These are phyloP conservation scores for Vitis hybrid DNA, from an alignment of 177 flowering plant species.

Conservation along the genomic window DNA sequence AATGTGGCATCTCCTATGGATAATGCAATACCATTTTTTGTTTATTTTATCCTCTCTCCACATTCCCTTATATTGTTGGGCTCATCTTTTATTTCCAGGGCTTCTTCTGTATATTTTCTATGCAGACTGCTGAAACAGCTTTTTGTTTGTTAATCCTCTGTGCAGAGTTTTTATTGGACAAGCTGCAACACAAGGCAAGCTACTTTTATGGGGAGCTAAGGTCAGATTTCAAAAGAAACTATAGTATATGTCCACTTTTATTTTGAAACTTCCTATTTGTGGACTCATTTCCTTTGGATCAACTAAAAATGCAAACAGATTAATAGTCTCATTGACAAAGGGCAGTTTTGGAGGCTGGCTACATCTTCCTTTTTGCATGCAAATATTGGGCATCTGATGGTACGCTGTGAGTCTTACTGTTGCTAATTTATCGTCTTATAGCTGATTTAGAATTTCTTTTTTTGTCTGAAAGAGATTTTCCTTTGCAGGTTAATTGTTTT, in stretches of 20 bases:
- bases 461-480: not conserved
- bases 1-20: no score
- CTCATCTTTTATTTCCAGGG: not conserved
- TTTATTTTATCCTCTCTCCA: not conserved
- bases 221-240: slow-evolving; percentile 30
- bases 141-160: slow-evolving; percentile 10
- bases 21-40: no score
- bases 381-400: slow-evolving; percentile 82
- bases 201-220: slow-evolving; percentile 87
- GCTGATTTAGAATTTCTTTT: not conserved
- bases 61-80: not conserved
- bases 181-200: slow-evolving; percentile 59
- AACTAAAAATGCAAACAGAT: slow-evolving; percentile 41
- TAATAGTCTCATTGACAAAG: slow-evolving; percentile 73
- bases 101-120: slow-evolving; percentile 1
- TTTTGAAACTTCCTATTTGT: slow-evolving; percentile 5
- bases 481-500: slow-evolving; percentile 76
- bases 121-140: slow-evolving; percentile 1
- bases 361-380: slow-evolving; percentile 81
- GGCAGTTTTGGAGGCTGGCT: slow-evolving; percentile 84
- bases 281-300: slow-evolving; percentile 10
- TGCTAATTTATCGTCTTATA: slow-evolving; percentile 1
- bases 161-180: slow-evolving; percentile 70
- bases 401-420: slow-evolving; percentile 28
- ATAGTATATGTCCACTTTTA: not conserved